Percentiles rank a stretch among this genome's conserved stretches.
Conservation (phyloP, 306 rosid species). For the Pueraria montana region DNA sequence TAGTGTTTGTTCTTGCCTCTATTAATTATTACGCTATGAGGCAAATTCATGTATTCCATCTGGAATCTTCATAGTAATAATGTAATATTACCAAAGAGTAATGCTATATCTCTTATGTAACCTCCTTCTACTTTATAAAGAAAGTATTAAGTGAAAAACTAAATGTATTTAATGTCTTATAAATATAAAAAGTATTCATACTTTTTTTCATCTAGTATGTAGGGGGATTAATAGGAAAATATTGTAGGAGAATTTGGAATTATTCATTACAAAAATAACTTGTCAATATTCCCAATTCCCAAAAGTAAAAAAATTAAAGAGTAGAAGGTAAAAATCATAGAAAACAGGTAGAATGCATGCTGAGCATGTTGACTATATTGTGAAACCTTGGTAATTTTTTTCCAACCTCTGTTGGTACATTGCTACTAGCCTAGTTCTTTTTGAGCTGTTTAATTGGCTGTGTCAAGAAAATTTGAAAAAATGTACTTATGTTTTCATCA, state of each 20-base stretch:
- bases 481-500: neutral
- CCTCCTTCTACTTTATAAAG: neutral
- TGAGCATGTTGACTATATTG: slow-evolving; percentile 25
- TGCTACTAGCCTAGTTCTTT: slow-evolving; percentile 1
- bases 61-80: slow-evolving; percentile 30
- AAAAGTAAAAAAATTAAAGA: slow-evolving; percentile 16
- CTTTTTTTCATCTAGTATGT: neutral
- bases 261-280: slow-evolving; percentile 15
- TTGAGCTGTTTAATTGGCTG: neutral
- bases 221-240: neutral
- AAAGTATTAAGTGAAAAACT: neutral
- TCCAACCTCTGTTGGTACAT: slow-evolving; percentile 12
- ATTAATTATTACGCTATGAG: slow-evolving; percentile 34
- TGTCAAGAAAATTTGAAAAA: neutral
- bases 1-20: slow-evolving; percentile 16
- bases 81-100: neutral
- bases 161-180: neutral
- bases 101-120: neutral
- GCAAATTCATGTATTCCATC: slow-evolving; percentile 16
- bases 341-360: slow-evolving; percentile 1
- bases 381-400: slow-evolving; percentile 7
- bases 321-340: neutral
- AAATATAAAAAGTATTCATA: neutral
- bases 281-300: slow-evolving; percentile 25
- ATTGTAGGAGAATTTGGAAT: neutral